phyloP scores from a whole-genome alignment of 441 rosid genomes.

The Corymbia citriodora region DNA sequence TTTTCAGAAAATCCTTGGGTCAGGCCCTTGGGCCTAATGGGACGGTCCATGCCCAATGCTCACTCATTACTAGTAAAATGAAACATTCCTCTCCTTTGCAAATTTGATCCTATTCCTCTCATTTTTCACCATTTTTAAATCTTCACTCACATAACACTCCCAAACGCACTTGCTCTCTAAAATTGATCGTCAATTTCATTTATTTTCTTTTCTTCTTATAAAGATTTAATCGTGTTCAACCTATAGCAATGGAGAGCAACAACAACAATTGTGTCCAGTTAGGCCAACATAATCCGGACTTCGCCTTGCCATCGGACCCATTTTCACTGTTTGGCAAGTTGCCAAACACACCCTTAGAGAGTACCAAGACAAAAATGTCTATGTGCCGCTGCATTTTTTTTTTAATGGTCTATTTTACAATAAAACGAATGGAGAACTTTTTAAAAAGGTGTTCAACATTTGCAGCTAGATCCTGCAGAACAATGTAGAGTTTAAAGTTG shows the following conservation, averaged over 20 bases:
- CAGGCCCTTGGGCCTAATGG: not conserved
- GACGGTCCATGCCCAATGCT: not conserved
- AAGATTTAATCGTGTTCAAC: not conserved
- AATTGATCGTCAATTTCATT: not conserved
- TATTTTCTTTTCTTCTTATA: not conserved
- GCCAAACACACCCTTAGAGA: not conserved
- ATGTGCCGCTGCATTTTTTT: rapidly evolving
- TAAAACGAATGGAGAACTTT: not conserved
- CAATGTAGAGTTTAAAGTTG: not conserved
- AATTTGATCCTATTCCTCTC: not conserved
- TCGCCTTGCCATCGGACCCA: rapidly evolving
- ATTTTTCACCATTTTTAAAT: not conserved
- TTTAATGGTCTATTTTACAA: not conserved
- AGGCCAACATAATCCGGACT: not conserved
- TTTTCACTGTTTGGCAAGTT: not conserved
- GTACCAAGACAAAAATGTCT: rapidly evolving
- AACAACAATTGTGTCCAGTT: not conserved
- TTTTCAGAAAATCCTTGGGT: not conserved
- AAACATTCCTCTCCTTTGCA: not conserved
- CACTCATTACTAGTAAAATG: not conserved
- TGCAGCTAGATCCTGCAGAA: not conserved
- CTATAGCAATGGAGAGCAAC: rapidly evolving
- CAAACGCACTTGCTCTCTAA: not conserved
- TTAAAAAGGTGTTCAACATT: not conserved
- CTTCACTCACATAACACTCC: rapidly evolving